Evolutionary conservation across 2,329 filamentous ascomycete species (phyloP), one percentile per base, ranked within the genome.

Genomic region (Penicillium sp.): DNA sequence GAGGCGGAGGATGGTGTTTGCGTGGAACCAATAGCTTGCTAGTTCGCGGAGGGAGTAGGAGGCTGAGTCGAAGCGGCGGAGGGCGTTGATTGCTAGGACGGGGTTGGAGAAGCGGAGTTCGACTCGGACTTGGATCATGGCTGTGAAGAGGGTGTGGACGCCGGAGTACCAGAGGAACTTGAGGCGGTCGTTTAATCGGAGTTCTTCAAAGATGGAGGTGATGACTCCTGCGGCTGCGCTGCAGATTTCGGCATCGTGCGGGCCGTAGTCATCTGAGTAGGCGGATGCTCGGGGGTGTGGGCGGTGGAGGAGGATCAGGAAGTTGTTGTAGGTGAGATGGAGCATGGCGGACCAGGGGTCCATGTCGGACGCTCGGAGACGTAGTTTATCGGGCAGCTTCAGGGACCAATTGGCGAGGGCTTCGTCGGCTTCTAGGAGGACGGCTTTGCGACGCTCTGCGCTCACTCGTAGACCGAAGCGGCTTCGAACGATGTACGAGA

Each of bases 81-180:
- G 63, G 15, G 70, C 71, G 45, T 72, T 72, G 55, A 73, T 73
- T 3, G 71, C 71, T 8, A 73, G 57, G 3, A 73, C 67, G 3
- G 71, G 71, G 39, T 73, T 73, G 3, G 71, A 73, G 49, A 73
- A 73, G 21, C 70, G 69, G 19, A 73, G 63, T 49, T 73, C 71
- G 6, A 73, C 70, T 17, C 71, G 67, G 7, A 73, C 70, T 61
- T 73, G 71, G 24, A 73, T 72, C 71, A 73, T 73, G 15, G 71
- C 71, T 4, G 71, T 73, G 56, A 73, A 73, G 6, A 73, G 56
- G 1, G 69, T 70, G 44, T 72, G 70, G 10, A 73, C 70, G 3
- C 68, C 68, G n/a, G 70, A 70, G 47, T 70, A 69, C 71, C 71
- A 73, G 8, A 73, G 59, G 53, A 64, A 71, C 49, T 71, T 72